phyloP scores from a whole-genome alignment of 805 yeast species.

The Ogataea wickerhamii region DNA sequence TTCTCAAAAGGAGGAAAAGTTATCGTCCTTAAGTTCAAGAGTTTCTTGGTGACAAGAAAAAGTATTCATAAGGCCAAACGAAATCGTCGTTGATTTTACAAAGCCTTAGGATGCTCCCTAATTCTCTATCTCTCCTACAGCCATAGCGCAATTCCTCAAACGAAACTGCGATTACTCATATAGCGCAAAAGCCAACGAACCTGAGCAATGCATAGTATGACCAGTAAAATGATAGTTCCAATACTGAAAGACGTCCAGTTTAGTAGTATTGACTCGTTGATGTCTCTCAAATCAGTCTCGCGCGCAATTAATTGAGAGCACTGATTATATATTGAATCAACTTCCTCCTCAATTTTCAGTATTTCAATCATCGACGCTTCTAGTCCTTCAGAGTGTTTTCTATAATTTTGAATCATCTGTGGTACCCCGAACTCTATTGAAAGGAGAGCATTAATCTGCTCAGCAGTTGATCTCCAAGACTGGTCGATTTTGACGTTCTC shows the following conservation, averaged over 20 bases:
- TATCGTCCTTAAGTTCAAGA: too few relatives aligned
- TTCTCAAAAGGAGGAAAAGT: too few relatives aligned
- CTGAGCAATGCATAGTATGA: conserved; percentile 16
- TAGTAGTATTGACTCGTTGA: conserved; percentile 25
- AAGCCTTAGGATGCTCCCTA: too few relatives aligned
- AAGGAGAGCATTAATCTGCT: conserved; percentile 16
- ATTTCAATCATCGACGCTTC: conserved; percentile 12
- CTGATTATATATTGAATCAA: conserved; percentile 16
- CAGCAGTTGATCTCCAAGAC: conserved; percentile 27
- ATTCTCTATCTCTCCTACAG: too few relatives aligned
- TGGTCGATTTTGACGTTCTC: conserved; percentile 29
- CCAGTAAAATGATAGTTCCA: conserved; percentile 12
- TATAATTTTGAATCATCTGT: conserved; percentile 20
- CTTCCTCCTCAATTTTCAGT: conserved; percentile 17
- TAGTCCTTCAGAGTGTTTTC: conserved; percentile 18
- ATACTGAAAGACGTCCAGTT: conserved; percentile 17
- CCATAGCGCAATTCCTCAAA: conserved; percentile 1
- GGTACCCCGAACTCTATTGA: conserved; percentile 27
- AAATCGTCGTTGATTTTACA: too few relatives aligned
- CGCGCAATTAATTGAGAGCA: conserved; percentile 11
- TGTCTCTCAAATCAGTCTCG: conserved; percentile 26
- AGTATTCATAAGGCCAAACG: too few relatives aligned
- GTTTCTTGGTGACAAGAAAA: too few relatives aligned
- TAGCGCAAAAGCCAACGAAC: conserved; percentile 25
- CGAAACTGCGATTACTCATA: conserved; percentile 14